Percentiles rank a stretch among this genome's conserved stretches.
phyloP scores from a whole-genome alignment of 768 basidiomycete genomes.

The Mycena albidolilacea region DNA sequence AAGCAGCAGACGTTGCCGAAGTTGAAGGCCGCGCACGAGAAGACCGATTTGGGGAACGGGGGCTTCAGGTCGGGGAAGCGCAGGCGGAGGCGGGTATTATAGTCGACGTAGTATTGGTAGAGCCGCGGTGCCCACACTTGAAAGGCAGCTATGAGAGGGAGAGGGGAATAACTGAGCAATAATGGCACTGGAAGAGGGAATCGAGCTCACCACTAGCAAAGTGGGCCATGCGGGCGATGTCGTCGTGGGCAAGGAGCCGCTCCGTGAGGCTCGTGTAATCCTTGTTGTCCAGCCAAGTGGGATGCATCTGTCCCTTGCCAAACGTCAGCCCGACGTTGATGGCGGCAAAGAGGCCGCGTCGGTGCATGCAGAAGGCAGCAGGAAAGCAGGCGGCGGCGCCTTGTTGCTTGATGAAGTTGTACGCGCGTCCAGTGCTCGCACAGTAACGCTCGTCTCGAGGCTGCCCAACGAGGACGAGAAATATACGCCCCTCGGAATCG shows the following conservation, averaged over 20 bases:
- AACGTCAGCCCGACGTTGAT: not conserved
- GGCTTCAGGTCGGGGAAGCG: not conserved
- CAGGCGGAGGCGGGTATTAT: not conserved
- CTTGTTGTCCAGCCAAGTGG: not conserved
- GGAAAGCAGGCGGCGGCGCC: not conserved
- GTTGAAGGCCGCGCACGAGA: slow-evolving; percentile 10
- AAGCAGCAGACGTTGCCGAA: slow-evolving; percentile 7
- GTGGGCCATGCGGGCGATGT: not conserved
- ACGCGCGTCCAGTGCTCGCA: not conserved
- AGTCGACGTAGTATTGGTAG: not conserved
- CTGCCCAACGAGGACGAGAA: slow-evolving; percentile 5
- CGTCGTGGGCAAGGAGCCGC: not conserved
- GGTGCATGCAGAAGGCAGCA: not conserved
- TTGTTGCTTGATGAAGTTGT: not conserved
- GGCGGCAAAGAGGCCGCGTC: slow-evolving; percentile 14
- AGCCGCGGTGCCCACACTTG: slow-evolving; percentile 4
- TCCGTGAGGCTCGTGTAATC: not conserved
- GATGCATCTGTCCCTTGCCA: slow-evolving; percentile 4
- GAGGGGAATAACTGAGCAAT: not conserved
- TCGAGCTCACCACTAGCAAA: slow-evolving; percentile 10
- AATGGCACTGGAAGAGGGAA: not conserved
- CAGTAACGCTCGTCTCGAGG: not conserved
- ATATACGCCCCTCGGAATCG: not conserved
- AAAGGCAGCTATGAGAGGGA: not conserved
- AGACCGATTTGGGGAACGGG: not conserved